Evolutionary conservation across 768 basidiomycete species (phyloP).

Genomic region (Fomitopsis serialis): DNA sequence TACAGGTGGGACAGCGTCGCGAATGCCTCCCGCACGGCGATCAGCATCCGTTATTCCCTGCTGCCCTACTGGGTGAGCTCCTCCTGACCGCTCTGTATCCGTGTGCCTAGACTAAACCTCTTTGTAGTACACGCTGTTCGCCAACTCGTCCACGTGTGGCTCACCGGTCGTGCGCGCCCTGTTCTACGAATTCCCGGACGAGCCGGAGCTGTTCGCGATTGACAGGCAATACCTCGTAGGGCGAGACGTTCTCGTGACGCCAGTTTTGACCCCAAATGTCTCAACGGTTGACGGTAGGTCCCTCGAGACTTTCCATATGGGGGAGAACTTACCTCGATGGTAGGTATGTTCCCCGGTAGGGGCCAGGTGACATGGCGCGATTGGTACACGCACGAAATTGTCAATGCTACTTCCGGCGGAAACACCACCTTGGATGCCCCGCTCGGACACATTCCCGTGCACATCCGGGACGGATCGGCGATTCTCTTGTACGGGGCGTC

Average conservation of each 20-base stretch:
- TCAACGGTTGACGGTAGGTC: constrained; percentile 57
- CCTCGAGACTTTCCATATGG: no score
- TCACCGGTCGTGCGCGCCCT: constrained; percentile 71
- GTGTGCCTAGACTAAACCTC: not conserved
- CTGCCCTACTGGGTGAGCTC: constrained; percentile 72
- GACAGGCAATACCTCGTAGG: constrained; percentile 74
- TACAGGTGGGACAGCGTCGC: constrained; percentile 81
- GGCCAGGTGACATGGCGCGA: constrained; percentile 62
- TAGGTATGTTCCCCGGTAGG: constrained; percentile 64
- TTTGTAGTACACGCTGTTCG: constrained; percentile 65
- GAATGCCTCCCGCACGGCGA: constrained; percentile 65
- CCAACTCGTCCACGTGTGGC: constrained; percentile 56
- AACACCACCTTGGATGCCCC: constrained; percentile 57
- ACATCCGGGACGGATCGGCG: constrained; percentile 63
- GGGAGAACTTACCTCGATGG: not conserved
- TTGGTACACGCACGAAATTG: constrained; percentile 63
- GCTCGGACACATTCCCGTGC: constrained; percentile 71
- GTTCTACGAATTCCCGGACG: constrained; percentile 74
- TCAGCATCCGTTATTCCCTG: constrained; percentile 63
- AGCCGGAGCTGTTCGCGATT: constrained; percentile 55
- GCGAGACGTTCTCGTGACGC: constrained; percentile 65
- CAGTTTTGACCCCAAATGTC: constrained; percentile 65
- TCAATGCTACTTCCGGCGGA: constrained; percentile 36
- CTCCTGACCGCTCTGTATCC: not conserved
- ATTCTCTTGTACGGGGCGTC: constrained; percentile 59